Conservation (phyloP, 805 yeast genomes). For the Wickerhamiella occidentalis region DNA sequence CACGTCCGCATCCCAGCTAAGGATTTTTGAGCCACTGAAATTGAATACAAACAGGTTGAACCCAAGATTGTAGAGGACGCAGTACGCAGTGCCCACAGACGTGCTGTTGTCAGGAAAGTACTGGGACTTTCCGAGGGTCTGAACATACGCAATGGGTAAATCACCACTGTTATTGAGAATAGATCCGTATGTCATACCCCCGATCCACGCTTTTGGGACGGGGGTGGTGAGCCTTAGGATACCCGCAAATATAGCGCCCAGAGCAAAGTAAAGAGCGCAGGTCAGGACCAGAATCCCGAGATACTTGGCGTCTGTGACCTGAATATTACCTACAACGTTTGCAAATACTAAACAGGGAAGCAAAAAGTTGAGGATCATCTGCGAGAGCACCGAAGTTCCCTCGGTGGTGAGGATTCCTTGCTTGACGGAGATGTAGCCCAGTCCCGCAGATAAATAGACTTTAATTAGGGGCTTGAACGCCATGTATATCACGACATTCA, state of each 20-base stretch:
- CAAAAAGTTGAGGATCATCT: conserved; percentile 52
- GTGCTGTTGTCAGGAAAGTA: conserved; percentile 47
- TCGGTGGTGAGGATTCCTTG: conserved; percentile 41
- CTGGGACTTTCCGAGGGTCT: conserved; percentile 51
- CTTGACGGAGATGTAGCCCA: conserved; percentile 55
- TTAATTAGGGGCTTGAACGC: conserved; percentile 81
- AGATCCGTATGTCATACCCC: conserved; percentile 63
- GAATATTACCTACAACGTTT: conserved; percentile 55
- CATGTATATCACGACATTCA: conserved; percentile 61
- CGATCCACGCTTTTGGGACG: conserved; percentile 61
- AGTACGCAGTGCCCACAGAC: conserved; percentile 69
- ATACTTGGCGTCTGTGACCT: conserved; percentile 54
- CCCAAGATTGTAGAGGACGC: conserved; percentile 60
- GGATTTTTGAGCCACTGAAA: conserved; percentile 57
- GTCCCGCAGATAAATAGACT: conserved; percentile 55
- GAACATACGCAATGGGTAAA: conserved; percentile 67
- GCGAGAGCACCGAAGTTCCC: conserved; percentile 41
- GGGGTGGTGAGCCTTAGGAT: conserved; percentile 38
- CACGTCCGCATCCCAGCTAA: conserved; percentile 54
- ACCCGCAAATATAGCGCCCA: conserved; percentile 35
- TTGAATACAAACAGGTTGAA: conserved; percentile 61
- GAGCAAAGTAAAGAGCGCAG: conserved; percentile 33
- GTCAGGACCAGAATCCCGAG: conserved; percentile 53
- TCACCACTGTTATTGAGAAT: conserved; percentile 71
- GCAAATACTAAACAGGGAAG: conserved; percentile 67